Evolutionary conservation across 768 basidiomycete genomes (phyloP), one percentile per base, ranked within the genome.

Genomic region (Paxillus ammoniavirescens): DNA sequence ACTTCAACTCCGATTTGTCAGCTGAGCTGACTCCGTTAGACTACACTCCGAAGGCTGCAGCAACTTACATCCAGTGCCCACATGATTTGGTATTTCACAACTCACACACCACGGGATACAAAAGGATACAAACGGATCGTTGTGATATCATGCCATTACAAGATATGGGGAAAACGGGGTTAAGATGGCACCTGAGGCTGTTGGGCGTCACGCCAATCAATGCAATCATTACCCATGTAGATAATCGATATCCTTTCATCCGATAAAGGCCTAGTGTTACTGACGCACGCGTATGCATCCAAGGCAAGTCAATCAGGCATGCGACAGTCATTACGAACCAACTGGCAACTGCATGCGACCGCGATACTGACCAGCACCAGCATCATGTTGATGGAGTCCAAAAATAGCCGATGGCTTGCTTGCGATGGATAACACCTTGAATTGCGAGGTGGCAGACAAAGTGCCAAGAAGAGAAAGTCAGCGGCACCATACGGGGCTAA

Each of bases 231-330:
- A 4, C 26, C 26, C 26, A 26, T 6, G 26, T 26, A 18, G 21
- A 21, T 21, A 15, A 33, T 31, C 31, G 17, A 18, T 42, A 13
- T 40, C 26, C 30, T 28, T 50, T 9, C 26, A 13, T 28, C 49
- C 42, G 26, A 31, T 28, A 4, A 17, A 28, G 30, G 53, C 17
- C 53, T 40, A 38, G 18, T 18, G 13, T 3, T n/a, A n/a, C 30
- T 40, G 53, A 43, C 47, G 47, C 46, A 36, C 38, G 18, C 42
- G 8, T 38, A 14, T 31, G 42, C 47, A 23, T 21, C 13, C 17
- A 47, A 38, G 26, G 50, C 26, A 40, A 47, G 44, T 30, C 30
- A 47, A 53, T 42, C 36, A 47, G 5, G 42, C 47, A 42, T 30
- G 23, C 48, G 18, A 40, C 52, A 18, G 8, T 21, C 18, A n/a